Conservation (phyloP, 2,329 filamentous ascomycete species). For the Triangularia setosa region DNA sequence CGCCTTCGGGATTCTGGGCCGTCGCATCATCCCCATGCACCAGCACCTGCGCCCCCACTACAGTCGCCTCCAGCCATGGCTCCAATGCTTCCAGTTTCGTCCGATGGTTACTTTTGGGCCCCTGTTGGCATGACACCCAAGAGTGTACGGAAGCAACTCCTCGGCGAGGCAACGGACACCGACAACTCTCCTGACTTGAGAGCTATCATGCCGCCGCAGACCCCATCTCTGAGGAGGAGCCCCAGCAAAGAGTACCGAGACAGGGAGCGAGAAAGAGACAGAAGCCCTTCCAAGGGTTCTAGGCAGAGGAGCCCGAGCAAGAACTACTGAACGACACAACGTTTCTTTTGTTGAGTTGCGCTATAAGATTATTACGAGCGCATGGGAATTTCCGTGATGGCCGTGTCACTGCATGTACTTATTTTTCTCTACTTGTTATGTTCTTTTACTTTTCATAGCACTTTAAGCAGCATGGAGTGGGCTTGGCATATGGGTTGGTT, state of each 20-base stretch:
- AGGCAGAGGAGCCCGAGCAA: slow-evolving; percentile 21
- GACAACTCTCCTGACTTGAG: slow-evolving; percentile 47
- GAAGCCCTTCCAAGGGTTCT: slow-evolving; percentile 45
- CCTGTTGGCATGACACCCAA: slow-evolving; percentile 47
- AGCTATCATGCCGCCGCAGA: slow-evolving; percentile 41
- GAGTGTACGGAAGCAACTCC: slow-evolving; percentile 38
- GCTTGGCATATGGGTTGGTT: neutral
- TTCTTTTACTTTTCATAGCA: neutral
- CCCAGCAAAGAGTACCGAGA: slow-evolving; percentile 45
- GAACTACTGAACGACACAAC: slow-evolving; percentile 13
- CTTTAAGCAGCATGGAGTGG: neutral
- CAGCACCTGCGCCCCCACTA: slow-evolving; percentile 25
- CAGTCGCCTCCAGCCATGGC: slow-evolving; percentile 26
- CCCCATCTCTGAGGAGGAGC: slow-evolving; percentile 44
- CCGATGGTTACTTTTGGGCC: slow-evolving; percentile 47
- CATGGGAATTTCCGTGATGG: neutral
- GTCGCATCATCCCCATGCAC: slow-evolving; percentile 15
- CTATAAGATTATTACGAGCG: neutral
- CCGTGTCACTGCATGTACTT: slow-evolving; percentile 9
- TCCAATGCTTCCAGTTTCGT: slow-evolving; percentile 27
- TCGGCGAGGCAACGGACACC: slow-evolving; percentile 47
- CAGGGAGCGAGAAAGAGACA: slow-evolving; percentile 40
- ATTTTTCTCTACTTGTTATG: neutral
- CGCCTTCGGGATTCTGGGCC: slow-evolving; percentile 32
- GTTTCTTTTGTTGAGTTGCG: neutral